Base-by-base conservation (phyloP, 768 basidiomycete species). In the Wakefieldia striispora region DNA sequence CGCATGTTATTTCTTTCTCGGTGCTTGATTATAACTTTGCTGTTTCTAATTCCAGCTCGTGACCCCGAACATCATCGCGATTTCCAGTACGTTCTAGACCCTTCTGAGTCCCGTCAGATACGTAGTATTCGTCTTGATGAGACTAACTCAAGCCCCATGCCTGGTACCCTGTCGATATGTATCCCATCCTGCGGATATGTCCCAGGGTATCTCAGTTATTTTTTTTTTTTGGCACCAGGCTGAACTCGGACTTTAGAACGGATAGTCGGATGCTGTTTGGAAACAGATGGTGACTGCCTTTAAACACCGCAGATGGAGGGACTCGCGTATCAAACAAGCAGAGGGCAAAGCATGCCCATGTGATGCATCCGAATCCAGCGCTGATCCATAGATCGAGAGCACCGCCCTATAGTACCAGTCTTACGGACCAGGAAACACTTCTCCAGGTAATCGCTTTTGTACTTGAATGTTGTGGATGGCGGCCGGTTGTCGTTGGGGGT, bases 161-260 rank as follows among this genome's bases (percentile, higher is more conserved):
- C 63, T 0, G 65, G 65, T 24, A 61, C 35, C 57, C 60, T 13
- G 63, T 66, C 26, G 65, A 66, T 35, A 46, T 48, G 3, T 59
- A 49, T 29, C 65, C 65, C 3, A 54, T 59, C 21, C 43, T 66
- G 1, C 41, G 39, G 39, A n/a, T 61, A 61, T 11, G 29, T 67
- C 12, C 65, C 65, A 0, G 56, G 58, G 3, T 63, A 83, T 55
- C 69, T 82, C 13, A 71, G 73, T 3, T 75, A 80, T 49, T 65
- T 86, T n/a, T n/a, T n/a, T n/a, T n/a, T n/a, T n/a, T n/a, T 81
- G 80, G 33, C 84, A 86, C 54, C 17, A 55, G 29, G 69, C 72
- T 37, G 74, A 75, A 51, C 59, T 71, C 9, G 54, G 39, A 1
- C 53, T 74, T 34, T 75, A 67, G 48, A 26, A 53, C 9, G 51